phyloP scores from a whole-genome alignment of 768 basidiomycete genomes.

The Pleurotus platypus region DNA sequence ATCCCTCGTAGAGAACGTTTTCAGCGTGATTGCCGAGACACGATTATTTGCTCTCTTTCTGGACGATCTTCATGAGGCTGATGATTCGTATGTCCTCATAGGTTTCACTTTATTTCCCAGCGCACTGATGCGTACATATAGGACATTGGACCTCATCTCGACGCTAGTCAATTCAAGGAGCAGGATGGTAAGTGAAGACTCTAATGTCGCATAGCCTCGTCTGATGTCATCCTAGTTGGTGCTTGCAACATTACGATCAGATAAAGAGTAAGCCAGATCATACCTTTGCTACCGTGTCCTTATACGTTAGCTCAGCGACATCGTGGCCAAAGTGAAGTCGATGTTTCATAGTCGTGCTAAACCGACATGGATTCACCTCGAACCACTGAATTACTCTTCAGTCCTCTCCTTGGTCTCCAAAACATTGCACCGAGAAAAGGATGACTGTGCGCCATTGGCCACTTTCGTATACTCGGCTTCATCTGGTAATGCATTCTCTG shows the following conservation, averaged over 20 bases:
- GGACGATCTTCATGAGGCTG: slow-evolving; percentile 74
- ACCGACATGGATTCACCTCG: slow-evolving; percentile 65
- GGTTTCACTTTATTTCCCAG: not conserved
- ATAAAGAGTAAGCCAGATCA: slow-evolving; percentile 40
- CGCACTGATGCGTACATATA: slow-evolving; percentile 17
- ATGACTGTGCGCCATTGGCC: slow-evolving; percentile 52
- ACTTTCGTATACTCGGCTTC: slow-evolving; percentile 54
- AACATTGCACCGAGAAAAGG: slow-evolving; percentile 55
- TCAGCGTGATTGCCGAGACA: slow-evolving; percentile 65
- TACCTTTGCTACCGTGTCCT: slow-evolving; percentile 1
- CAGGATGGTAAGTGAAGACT: slow-evolving; percentile 45
- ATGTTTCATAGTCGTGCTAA: slow-evolving; percentile 58
- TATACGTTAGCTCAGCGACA: slow-evolving; percentile 24
- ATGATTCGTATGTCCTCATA: slow-evolving; percentile 48
- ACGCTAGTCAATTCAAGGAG: slow-evolving; percentile 63
- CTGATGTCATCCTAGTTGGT: slow-evolving; percentile 41
- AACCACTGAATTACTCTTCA: slow-evolving; percentile 55
- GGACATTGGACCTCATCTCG: slow-evolving; percentile 63
- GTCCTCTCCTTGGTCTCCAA: slow-evolving; percentile 59
- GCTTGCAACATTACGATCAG: slow-evolving; percentile 59
- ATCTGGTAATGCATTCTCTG: slow-evolving; percentile 69
- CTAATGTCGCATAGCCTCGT: slow-evolving; percentile 3
- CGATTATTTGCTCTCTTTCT: slow-evolving; percentile 68
- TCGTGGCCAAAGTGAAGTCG: slow-evolving; percentile 45
- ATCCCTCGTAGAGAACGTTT: slow-evolving; percentile 66